Percentiles rank a stretch among this genome's conserved stretches.
phyloP scores from a whole-genome alignment of 2,329 filamentous ascomycete genomes.

The Sarocladiaceae sp. region DNA sequence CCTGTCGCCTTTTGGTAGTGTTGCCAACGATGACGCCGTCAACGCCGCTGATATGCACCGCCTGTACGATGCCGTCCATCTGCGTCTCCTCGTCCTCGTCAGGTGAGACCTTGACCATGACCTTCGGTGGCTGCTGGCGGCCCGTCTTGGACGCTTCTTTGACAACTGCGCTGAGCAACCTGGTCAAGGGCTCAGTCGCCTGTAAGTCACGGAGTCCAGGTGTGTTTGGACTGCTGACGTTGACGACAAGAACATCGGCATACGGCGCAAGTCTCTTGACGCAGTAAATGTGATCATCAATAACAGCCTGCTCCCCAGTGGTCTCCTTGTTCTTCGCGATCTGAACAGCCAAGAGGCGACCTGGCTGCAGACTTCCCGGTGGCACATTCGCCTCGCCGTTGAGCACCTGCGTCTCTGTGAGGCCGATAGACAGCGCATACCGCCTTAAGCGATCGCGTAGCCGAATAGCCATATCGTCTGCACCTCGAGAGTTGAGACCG shows the following conservation, averaged over 20 bases:
- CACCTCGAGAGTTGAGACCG: conserved; percentile 86
- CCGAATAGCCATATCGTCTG: conserved; percentile 75
- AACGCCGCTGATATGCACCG: conserved; percentile 76
- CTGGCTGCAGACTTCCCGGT: conserved; percentile 70
- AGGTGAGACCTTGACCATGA: conserved; percentile 98
- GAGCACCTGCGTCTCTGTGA: conserved; percentile 67
- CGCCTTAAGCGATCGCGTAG: conserved; percentile 71
- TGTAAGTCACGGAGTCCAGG: conserved; percentile 85
- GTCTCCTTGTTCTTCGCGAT: conserved; percentile 96
- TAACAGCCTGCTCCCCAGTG: conserved; percentile 76
- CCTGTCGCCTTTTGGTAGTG: conserved; percentile 79
- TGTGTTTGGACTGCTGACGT: conserved; percentile 95
- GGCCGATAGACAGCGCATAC: conserved; percentile 65
- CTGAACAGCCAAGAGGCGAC: conserved; percentile 80
- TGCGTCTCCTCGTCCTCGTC: conserved; percentile 86
- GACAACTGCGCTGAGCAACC: conserved; percentile 77
- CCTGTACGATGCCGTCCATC: conserved; percentile 80
- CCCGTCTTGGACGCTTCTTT: conserved; percentile 63
- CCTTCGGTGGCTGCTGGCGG: conserved; percentile 58
- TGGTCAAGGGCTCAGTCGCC: conserved; percentile 73
- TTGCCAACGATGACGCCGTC: conserved; percentile 97
- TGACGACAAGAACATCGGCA: conserved; percentile 94
- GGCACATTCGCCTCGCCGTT: conserved; percentile 71
- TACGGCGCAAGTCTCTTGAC: conserved; percentile 78
- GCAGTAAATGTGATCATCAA: conserved; percentile 80